Base-by-base conservation (phyloP, 1,284 basidiomycete genomes). In the Amylostereum areolatum region DNA sequence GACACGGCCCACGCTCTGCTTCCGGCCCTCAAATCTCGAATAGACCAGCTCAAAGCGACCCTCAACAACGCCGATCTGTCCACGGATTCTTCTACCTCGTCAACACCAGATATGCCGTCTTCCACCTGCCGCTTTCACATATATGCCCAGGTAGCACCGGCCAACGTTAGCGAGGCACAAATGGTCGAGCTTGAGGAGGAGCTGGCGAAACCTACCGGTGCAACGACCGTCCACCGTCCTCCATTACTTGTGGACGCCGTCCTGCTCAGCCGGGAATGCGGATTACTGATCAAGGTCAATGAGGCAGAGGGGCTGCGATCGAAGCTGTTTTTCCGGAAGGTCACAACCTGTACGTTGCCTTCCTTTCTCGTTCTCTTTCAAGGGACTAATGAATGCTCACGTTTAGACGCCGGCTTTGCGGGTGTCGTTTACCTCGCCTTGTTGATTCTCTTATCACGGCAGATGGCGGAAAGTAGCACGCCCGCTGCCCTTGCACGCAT, bases 221-320 rank as follows among this genome's bases (percentile, higher is more conserved):
- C 80, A 52, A 72, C 74, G 57, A 86, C 82, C 0, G 69, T 75
- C 4, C 62, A 63, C 5, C 65, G 77, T 0, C 83, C 85, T 3
- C 77, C 75, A 32, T 62, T 87, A 43, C 68, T 67, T 5, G 60
- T 92, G 39, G 77, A 77, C 45, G 85, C 78, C 5, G 67, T 92
- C 2, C 61, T 91, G 4, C 59, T 92, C 45, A 92, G 90, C 60
- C 80, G 78, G 59, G 77, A 87, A 58, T 95, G 92, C 59, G 92
- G 88, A 1, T 68, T 92, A 31, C 64, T 89, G 35, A 80, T 83
- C 43, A 81, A 84, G 52, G 61, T 91, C 3, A 74, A 74, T 27
- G 74, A 82, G 30, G 80, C 82, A 0, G 74, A 79, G 41, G 90
- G 90, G 0, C 62, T 92, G 47, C 78, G 83, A 40, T 79, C 75